phyloP scores from a whole-genome alignment of 805 yeast species.

The Lipomyces starkeyi region DNA sequence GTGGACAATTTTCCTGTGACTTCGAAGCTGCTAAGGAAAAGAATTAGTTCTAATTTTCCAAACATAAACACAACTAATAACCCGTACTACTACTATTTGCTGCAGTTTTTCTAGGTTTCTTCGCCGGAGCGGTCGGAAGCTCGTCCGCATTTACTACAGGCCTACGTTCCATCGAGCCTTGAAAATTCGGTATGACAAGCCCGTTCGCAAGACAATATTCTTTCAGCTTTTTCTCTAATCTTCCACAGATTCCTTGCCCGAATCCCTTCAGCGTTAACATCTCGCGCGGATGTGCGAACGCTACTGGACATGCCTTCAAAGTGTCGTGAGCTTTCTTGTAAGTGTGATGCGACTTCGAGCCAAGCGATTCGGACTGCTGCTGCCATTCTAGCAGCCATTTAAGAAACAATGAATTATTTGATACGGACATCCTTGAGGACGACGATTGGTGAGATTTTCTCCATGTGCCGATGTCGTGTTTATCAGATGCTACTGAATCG shows the following conservation, averaged over 20 bases:
- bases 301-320: slow-evolving; percentile 53
- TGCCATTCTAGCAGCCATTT: slow-evolving; percentile 32
- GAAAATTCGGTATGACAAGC: slow-evolving; percentile 51
- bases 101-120: slow-evolving; percentile 3
- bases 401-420: slow-evolving; percentile 27
- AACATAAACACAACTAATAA: not conserved
- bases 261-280: slow-evolving; percentile 65
- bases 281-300: slow-evolving; percentile 62
- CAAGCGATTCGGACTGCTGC: slow-evolving; percentile 39
- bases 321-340: slow-evolving; percentile 64
- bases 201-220: slow-evolving; percentile 65
- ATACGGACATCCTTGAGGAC: slow-evolving; percentile 7
- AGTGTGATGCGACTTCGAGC: slow-evolving; percentile 59
- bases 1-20: slow-evolving; percentile 2
- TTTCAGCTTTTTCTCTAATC: slow-evolving; percentile 55
- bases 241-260: slow-evolving; percentile 70
- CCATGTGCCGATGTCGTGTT: not conserved
- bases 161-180: not conserved
- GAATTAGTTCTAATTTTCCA: not conserved
- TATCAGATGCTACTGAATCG: not conserved
- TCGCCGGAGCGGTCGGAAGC: slow-evolving; percentile 3
- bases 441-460: not conserved
- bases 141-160: not conserved
- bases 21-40: not conserved
- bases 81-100: not conserved